Evolutionary conservation across 306 rosid genomes (phyloP), one percentile per base, ranked within the genome.

Genomic region (Lathyrus aphaca): DNA sequence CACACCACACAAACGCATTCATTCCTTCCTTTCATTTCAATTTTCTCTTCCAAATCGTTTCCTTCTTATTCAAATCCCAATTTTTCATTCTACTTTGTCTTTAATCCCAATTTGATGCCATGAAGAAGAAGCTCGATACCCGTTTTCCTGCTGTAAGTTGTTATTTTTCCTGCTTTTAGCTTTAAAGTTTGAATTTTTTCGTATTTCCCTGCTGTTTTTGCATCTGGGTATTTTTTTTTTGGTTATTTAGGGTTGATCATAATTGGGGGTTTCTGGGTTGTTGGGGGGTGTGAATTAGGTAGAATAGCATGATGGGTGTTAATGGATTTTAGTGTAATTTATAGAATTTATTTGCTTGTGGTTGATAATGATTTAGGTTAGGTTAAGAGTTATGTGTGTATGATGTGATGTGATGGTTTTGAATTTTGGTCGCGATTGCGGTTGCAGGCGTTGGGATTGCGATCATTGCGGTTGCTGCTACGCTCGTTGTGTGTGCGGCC

Each of bases 111-210:
- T 86, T 85, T 77, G 79, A 57, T 82, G 77, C 83, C 78, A 92
- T 92, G 98, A 90, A 82, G 98, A 92, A 92, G 88, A 92, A 90
- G 85, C 96, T 90, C 71, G 96, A 90, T 73, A 92, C 98, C 58
- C 95, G 98, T 79, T 92, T 92, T 69, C 98, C 98, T 45, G 98
- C 98, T 3, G 96, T 92, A 83, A 86, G 95, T 87, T 10, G 8
- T 27, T 87, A n/a, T 7, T 43, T 64, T 58, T 73, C 9, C 10
- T 0, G 4, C 44, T 40, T 75, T 18, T n/a, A 25, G 23, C 21
- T 14, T 5, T 18, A 19, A 27, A 3, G 5, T 18, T 72, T 64
- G 15, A 1, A 10, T 32, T 30, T 66, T 73, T 59, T 48, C 16
- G 0, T 72, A 51, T 40, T 46, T 7, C 27, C 56, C 3, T 62